Evolutionary conservation across 2,329 filamentous ascomycete species (phyloP), one percentile per base, ranked within the genome.

Genomic region (Thyridium curvatum): DNA sequence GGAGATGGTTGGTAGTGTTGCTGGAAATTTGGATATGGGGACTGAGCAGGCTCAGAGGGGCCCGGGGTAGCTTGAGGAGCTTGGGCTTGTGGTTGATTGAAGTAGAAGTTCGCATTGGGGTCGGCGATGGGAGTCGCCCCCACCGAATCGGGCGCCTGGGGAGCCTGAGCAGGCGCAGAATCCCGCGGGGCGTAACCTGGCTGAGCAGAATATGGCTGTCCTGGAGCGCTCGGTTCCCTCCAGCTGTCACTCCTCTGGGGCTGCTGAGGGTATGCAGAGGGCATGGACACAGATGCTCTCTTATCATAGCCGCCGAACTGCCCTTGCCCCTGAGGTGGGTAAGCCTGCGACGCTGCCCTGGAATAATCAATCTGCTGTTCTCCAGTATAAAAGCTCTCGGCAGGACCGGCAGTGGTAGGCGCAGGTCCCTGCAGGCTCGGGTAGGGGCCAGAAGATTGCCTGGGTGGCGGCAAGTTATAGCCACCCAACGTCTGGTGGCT

Each of bases 301-400:
- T 58, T 61, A 43, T 65, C 63, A 41, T 72, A 75, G 9, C 58
- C 44, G 10, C 63, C 44, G 49, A 68, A 71, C 41, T 68, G 69
- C 37, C 61, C 54, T 49, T 69, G 66, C 40, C 65, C 58, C 38
- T 66, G 67, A 30, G 66, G 65, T n/a, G 60, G 58, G 45, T 80
- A 82, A 30, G 70, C 66, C 38, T 70, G 67, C 34, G 66, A 74
- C 5, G 68, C 54, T 8, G 70, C 64, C 59, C 68, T 47, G 61
- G 58, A 36, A 61, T 72, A 72, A 30, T 66, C 65, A 12, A 58
- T 54, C 32, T 57, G 67, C 32, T 75, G 66, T 48, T 82, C 84
- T 29, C 79, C 78, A 12, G 79, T 86, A 58, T 96, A 96, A 58
- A 85, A 96, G 60, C 72, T 91, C 56, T 96, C 90, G 9, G 81